These are phyloP conservation scores for Craspedostauros australis DNA, from an alignment of 108 stramenopile species.

Conservation along the genomic window DNA sequence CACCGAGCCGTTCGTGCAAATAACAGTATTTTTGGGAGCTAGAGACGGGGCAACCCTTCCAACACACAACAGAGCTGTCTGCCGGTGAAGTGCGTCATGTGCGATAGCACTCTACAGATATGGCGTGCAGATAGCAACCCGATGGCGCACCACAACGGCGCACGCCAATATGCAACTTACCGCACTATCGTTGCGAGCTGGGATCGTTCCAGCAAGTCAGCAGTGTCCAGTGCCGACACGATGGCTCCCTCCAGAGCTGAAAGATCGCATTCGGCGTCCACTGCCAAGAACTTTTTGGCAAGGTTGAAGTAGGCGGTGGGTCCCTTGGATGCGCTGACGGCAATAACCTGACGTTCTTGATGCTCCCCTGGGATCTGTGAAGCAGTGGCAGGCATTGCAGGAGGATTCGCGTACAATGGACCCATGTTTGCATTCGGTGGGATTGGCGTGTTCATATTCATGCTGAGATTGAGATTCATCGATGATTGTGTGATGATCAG, in stretches of 20 bases:
- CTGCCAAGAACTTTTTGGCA: slow-evolving; percentile 75
- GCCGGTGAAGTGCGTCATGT: background rate
- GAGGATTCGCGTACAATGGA: no score
- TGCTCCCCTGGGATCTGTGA: no score
- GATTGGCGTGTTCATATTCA: no score
- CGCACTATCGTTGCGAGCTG: slow-evolving; percentile 70
- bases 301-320: slow-evolving; percentile 81
- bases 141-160: background rate
- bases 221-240: slow-evolving; percentile 80
- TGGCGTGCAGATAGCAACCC: background rate
- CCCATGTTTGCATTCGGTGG: no score
- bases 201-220: slow-evolving; percentile 75
- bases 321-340: slow-evolving; percentile 79
- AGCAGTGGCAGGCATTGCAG: no score
- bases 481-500: no score
- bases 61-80: background rate
- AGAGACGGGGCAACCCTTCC: background rate
- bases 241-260: slow-evolving; percentile 84
- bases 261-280: slow-evolving; percentile 72
- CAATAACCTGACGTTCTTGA: slow-evolving; percentile 63
- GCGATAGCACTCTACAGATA: background rate
- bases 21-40: background rate
- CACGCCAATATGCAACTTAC: slow-evolving; percentile 23
- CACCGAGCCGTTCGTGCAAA: background rate
- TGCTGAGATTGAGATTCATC: no score